Percentiles rank a stretch among this genome's conserved stretches.
phyloP scores from a whole-genome alignment of 768 basidiomycete species.

The Myochromella boudieri region DNA sequence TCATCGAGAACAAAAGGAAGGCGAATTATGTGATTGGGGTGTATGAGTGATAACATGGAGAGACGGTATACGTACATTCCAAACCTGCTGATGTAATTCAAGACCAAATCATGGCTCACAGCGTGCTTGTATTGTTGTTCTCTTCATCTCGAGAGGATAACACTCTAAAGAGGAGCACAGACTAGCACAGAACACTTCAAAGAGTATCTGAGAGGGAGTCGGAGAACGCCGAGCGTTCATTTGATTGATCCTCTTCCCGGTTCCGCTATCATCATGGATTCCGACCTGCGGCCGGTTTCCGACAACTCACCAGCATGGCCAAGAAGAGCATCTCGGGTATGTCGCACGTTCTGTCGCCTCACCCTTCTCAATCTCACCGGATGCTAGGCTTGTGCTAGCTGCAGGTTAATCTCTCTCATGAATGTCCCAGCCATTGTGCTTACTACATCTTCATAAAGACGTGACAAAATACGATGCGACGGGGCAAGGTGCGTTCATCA shows the following conservation, averaged over 20 bases:
- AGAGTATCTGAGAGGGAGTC: too few relatives aligned
- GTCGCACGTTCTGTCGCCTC: conserved; percentile 17
- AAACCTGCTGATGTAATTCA: too few relatives aligned
- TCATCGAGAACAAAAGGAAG: too few relatives aligned
- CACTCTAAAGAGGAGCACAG: neutral
- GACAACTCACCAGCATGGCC: conserved; percentile 51
- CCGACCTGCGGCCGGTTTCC: conserved; percentile 48
- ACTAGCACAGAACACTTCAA: too few relatives aligned
- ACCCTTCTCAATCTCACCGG: conserved; percentile 8
- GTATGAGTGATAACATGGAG: too few relatives aligned
- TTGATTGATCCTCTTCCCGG: conserved; percentile 29
- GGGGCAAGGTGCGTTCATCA: conserved; percentile 40
- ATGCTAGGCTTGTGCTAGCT: conserved; percentile 56
- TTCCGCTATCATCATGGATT: conserved; percentile 38
- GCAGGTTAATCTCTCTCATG: conserved; percentile 42
- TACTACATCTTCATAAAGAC: conserved; percentile 33
- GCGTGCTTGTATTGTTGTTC: too few relatives aligned
- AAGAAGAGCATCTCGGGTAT: conserved; percentile 51
- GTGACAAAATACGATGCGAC: conserved; percentile 64
- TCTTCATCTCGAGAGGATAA: too few relatives aligned
- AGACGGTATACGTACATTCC: too few relatives aligned
- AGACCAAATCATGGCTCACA: too few relatives aligned
- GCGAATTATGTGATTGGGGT: too few relatives aligned
- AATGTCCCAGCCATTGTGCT: conserved; percentile 5
- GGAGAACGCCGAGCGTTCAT: conserved; percentile 30